These are phyloP conservation scores for Penicillium sp. DNA, from an alignment of 2,329 filamentous ascomycete genomes.

Conservation along the genomic window DNA sequence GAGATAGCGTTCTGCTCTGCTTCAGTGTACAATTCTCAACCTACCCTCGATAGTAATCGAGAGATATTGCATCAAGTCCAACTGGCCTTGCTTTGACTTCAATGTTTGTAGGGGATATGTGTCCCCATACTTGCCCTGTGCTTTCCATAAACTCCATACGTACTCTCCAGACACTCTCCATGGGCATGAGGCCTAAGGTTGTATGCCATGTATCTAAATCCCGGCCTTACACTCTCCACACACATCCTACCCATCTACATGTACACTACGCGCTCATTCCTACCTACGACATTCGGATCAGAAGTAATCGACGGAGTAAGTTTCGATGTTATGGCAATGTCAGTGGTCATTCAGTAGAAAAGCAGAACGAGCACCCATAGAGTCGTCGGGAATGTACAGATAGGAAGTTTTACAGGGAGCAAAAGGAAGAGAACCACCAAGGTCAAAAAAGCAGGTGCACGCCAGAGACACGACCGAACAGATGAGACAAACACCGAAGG, in stretches of 20 bases:
- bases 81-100: too few species aligned
- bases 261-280: not conserved
- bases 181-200: too few species aligned
- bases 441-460: constrained; percentile 13
- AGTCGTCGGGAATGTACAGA: constrained; percentile 32
- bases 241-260: too few species aligned
- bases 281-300: not conserved
- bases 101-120: too few species aligned
- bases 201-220: too few species aligned
- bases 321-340: constrained; percentile 16
- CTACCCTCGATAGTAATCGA: constrained; percentile 34
- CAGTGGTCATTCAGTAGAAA: constrained; percentile 21
- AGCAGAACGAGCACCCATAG: constrained; percentile 24
- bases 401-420: constrained; percentile 24
- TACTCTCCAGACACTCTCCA: too few species aligned
- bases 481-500: constrained; percentile 13
- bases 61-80: constrained; percentile 24
- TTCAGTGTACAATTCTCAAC: constrained; percentile 36
- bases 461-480: constrained; percentile 14
- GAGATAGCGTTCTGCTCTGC: constrained; percentile 24
- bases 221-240: too few species aligned
- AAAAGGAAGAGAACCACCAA: constrained; percentile 9
- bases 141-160: too few species aligned
- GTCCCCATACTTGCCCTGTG: too few species aligned
- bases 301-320: not conserved